phyloP scores from a whole-genome alignment of 352 stramenopile genomes.

The Aphanomyces stellatus region DNA sequence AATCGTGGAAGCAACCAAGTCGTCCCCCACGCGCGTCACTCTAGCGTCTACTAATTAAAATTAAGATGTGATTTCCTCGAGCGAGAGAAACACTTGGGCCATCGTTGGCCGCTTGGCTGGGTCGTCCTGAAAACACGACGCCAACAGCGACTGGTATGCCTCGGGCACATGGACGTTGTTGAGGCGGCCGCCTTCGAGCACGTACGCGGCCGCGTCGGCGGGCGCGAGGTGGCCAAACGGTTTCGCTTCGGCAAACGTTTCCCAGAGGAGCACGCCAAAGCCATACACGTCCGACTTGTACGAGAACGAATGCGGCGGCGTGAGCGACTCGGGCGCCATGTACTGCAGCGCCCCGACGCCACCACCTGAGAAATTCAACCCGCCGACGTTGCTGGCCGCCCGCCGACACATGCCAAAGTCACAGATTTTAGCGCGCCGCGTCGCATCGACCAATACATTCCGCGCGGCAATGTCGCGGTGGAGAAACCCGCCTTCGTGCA shows the following conservation, averaged over 20 bases:
- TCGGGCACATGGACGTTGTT: slow-evolving; percentile 34
- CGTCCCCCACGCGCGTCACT: no score
- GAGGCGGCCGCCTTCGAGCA: slow-evolving; percentile 56
- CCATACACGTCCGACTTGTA: slow-evolving; percentile 74
- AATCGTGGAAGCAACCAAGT: no score
- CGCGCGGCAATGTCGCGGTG: slow-evolving; percentile 69
- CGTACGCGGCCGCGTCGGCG: slow-evolving; percentile 50
- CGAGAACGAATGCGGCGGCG: slow-evolving; percentile 63
- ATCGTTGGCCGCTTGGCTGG: slow-evolving; percentile 56
- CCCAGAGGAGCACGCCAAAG: slow-evolving; percentile 80
- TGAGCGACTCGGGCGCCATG: slow-evolving; percentile 73
- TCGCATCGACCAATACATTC: slow-evolving; percentile 65
- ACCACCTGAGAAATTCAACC: slow-evolving; percentile 55
- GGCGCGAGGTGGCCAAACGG: slow-evolving; percentile 49
- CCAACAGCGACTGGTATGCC: slow-evolving; percentile 47
- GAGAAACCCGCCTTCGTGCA: slow-evolving; percentile 79
- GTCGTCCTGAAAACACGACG: slow-evolving; percentile 60
- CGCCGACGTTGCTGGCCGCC: slow-evolving; percentile 33
- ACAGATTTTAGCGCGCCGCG: slow-evolving; percentile 58
- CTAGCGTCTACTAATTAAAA: no score
- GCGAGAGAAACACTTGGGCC: no score
- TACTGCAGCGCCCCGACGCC: slow-evolving; percentile 72
- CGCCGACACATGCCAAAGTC: slow-evolving; percentile 73
- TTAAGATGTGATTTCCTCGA: no score
- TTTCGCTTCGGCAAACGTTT: slow-evolving; percentile 47